Base-by-base conservation (phyloP, 2,329 filamentous ascomycete genomes). In the Colletotrichum costaricense region DNA sequence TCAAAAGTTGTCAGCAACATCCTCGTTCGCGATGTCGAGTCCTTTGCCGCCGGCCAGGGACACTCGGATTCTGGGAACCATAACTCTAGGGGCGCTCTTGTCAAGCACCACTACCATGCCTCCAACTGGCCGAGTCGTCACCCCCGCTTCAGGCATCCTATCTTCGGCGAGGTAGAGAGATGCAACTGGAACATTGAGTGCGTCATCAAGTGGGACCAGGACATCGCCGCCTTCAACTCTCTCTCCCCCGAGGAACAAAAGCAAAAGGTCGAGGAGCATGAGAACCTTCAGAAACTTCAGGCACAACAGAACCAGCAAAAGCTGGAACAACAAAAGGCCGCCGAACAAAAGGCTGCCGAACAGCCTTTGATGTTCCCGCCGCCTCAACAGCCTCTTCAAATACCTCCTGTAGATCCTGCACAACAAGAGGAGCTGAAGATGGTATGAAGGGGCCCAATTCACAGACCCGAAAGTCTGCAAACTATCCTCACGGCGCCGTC, bases 91-190 rank as follows among this genome's bases (percentile, higher is more conserved):
- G 87, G 87, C 24, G 92, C 93, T 2, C 84, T 94, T 1, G 92
- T 94, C 28, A 93, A 91, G 80, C 93, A 94, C 79, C 92, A 94
- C 80, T 94, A 93, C 78, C 93, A 94, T 80, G 93, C 93, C 0
- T 94, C 92, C 1, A 89, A 90, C 72, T 94, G 93, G 93, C 93
- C 92, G 2, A 88, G 87, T 65, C 85, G 85, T 3, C 92, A 94
- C 78, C 91, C 90, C 1, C 86, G 92, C 35, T 93, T 88, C 82
- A 91, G 85, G 59, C 92, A 94, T 79, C 91, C 92, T 1, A 89
- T 91, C 66, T 93, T 91, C 77, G 92, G 91, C 6, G 90, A 93
- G 80, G 92, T 94, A 0, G 92, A 94, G 79, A 85, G 87, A 75
- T 94, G 92, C 81, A 94, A 94, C 78, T 94, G 92, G 92, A 87